These are phyloP conservation scores for Trametes meyenii DNA, from an alignment of 768 basidiomycete genomes.

Conservation along the genomic window DNA sequence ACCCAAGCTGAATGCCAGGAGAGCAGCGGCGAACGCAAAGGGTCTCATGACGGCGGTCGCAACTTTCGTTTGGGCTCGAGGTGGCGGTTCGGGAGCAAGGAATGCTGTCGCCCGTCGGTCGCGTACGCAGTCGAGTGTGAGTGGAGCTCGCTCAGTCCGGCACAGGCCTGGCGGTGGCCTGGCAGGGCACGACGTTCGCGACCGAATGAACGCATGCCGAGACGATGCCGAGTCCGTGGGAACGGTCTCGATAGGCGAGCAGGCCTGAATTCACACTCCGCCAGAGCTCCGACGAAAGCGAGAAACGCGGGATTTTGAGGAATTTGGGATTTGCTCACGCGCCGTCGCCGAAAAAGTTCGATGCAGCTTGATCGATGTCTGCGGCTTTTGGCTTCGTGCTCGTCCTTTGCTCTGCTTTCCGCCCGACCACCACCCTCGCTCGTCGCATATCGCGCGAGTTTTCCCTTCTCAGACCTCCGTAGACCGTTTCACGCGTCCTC, in stretches of 20 bases:
- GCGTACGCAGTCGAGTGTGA: background rate
- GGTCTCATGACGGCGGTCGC: slow-evolving; percentile 23
- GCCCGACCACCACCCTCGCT: slow-evolving; percentile 6
- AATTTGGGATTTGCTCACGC: slow-evolving; percentile 7
- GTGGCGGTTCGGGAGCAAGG: slow-evolving; percentile 9
- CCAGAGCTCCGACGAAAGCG: background rate
- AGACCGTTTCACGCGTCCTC: slow-evolving; percentile 18
- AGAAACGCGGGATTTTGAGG: background rate
- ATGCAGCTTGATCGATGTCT: slow-evolving; percentile 23
- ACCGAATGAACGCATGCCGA: slow-evolving; percentile 21
- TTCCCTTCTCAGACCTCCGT: slow-evolving; percentile 7
- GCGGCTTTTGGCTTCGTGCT: slow-evolving; percentile 16
- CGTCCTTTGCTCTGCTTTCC: slow-evolving; percentile 10
- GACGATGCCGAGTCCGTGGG: background rate
- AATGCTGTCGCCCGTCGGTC: background rate
- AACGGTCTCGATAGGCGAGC: slow-evolving; percentile 5
- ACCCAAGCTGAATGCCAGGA: slow-evolving; percentile 17
- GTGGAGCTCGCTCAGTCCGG: background rate
- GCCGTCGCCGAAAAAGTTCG: slow-evolving; percentile 26
- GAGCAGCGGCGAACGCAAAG: slow-evolving; percentile 26
- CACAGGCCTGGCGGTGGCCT: background rate
- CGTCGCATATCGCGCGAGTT: background rate
- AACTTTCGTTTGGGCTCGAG: background rate
- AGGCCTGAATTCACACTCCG: slow-evolving; percentile 9
- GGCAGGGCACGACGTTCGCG: too few relatives aligned